These are phyloP conservation scores for Cyphellophora europaea DNA, from an alignment of 2,329 filamentous ascomycete species.

Conservation along the genomic window DNA sequence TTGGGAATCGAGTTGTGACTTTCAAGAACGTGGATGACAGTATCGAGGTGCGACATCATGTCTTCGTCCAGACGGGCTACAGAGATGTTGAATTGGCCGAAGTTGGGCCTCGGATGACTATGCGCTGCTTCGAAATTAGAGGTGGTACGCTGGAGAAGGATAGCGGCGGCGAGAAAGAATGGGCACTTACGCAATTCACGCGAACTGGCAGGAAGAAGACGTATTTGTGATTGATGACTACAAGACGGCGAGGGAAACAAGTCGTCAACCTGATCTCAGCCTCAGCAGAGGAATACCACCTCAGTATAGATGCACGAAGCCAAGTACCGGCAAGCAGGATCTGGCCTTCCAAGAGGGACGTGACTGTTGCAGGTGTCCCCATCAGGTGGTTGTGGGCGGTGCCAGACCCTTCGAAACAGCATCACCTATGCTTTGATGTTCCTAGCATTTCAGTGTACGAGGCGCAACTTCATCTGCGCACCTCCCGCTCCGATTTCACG, in stretches of 20 bases:
- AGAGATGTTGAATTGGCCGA: constrained; percentile 82
- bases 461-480: no score
- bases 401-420: no score
- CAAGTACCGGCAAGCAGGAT: no score
- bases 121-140: constrained; percentile 88
- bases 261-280: no score
- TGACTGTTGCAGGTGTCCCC: no score
- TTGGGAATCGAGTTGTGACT: constrained; percentile 81
- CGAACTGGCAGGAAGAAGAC: constrained; percentile 92
- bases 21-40: constrained; percentile 84
- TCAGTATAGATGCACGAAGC: no score
- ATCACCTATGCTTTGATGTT: no score
- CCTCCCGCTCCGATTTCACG: no score
- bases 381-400: no score
- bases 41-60: constrained; percentile 86
- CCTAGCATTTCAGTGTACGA: no score
- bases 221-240: constrained; percentile 51
- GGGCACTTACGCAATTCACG: constrained; percentile 93
- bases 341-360: no score
- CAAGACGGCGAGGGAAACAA: not conserved
- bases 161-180: constrained; percentile 86
- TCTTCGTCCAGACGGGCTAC: constrained; percentile 88
- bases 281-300: no score
- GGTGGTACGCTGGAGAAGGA: constrained; percentile 79
- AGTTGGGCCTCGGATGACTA: constrained; percentile 92